Conservation (phyloP, 1,284 basidiomycete genomes). For the Agroathelia rolfsii region DNA sequence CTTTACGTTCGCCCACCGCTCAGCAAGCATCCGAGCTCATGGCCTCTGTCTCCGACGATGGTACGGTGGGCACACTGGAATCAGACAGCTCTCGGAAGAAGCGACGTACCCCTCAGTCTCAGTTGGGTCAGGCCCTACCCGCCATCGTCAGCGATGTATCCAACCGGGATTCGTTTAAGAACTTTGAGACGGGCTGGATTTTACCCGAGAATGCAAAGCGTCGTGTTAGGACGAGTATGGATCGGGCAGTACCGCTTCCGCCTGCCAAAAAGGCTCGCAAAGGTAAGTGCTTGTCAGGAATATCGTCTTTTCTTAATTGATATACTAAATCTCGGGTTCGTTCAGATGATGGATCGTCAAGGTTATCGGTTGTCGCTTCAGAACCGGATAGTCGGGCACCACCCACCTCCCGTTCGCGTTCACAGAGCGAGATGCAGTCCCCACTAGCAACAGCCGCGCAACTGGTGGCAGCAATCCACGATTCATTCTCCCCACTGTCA, state of each 20-base stretch:
- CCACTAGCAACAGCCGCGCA: no score
- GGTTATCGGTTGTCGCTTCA: constrained; percentile 40
- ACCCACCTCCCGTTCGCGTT: no score
- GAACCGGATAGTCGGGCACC: no score
- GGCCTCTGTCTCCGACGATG: no score
- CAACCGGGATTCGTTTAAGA: constrained; percentile 63
- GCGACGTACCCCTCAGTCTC: no score
- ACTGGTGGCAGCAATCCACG: no score
- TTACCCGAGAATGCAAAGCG: constrained; percentile 65
- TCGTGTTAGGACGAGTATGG: constrained; percentile 37
- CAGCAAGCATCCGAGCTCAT: no score
- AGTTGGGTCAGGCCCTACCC: constrained; percentile 32
- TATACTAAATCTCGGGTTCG: constrained; percentile 6
- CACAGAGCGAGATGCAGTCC: no score
- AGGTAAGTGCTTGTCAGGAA: constrained; percentile 27
- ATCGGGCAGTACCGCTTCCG: constrained; percentile 28
- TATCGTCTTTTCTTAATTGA: constrained; percentile 1
- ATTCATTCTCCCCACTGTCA: no score
- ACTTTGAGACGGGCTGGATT: constrained; percentile 88
- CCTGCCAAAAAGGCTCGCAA: constrained; percentile 42
- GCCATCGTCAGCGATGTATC: constrained; percentile 59
- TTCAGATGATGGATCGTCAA: constrained; percentile 34
- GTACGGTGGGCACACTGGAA: no score
- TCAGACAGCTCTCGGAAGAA: no score
- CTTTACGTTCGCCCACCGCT: no score